A percentile compares a stretch with the other conserved stretches of the same genome.
Evolutionary conservation across 2,329 filamentous ascomycete genomes (phyloP).

Genomic region (Stenocarpella maydis): DNA sequence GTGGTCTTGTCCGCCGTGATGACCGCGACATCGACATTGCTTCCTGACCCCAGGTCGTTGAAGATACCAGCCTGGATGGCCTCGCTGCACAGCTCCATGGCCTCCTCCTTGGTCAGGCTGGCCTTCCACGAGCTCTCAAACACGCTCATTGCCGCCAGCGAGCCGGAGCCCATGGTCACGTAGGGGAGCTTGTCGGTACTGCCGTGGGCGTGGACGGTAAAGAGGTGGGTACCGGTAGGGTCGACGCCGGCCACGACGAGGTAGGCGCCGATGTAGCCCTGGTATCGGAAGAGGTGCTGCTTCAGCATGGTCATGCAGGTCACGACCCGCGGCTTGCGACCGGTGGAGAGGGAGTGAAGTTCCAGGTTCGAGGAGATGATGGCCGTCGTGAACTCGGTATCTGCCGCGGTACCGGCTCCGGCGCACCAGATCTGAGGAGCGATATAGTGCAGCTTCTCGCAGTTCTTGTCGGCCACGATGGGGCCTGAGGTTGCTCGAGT

Average conservation of each 20-base stretch:
- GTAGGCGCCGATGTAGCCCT: conserved; percentile 97
- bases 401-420: conserved; percentile 94
- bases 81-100: conserved; percentile 82
- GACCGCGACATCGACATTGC: conserved; percentile 95
- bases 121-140: conserved; percentile 97
- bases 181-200: conserved; percentile 99
- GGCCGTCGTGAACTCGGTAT: conserved; percentile 98
- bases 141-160: conserved; percentile 94
- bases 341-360: conserved; percentile 94
- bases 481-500: conserved; percentile 96
- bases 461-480: conserved; percentile 99
- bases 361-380: conserved; percentile 99
- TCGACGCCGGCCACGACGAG: conserved; percentile 97
- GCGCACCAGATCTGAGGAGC: conserved; percentile 99
- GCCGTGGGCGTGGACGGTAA: conserved; percentile 98
- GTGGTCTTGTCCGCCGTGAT: conserved; percentile 97
- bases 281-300: conserved; percentile 98
- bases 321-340: conserved; percentile 94
- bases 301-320: conserved; percentile 99
- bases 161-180: conserved; percentile 98
- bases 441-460: conserved; percentile 99
- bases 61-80: conserved; percentile 97
- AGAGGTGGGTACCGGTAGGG: conserved; percentile 92
- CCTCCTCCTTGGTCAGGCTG: conserved; percentile 77
- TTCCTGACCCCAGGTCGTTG: conserved; percentile 96